Evolutionary conservation across 257 asterid species (phyloP), one percentile per base, ranked within the genome.

Genomic region (Petunia secreta): DNA sequence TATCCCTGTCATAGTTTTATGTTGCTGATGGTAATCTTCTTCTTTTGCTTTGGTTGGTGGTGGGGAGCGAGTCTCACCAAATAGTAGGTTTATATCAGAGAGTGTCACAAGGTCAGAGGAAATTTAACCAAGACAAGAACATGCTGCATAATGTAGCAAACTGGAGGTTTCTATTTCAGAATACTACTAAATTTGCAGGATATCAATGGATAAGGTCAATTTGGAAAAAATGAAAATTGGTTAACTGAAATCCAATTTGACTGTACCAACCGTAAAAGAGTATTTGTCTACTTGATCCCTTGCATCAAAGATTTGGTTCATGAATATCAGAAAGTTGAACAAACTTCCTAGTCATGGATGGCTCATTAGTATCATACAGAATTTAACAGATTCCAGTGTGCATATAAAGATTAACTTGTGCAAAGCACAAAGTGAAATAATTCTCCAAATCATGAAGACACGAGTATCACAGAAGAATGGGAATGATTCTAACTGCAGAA

Each of bases 11-110:
- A 69, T 44, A 69, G 8, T 16, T 46, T 44, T 44, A 63, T 8
- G 43, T 36, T 63, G 67, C 67, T 9, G n/a, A 4, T 15, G n/a
- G n/a, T 6, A 36, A 38, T 8, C 43, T 36, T 38, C 1, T 9
- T 34, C 43, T 9, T 60, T 63, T 63, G 68, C 10, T 63, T 63
- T 63, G 68, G 68, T 63, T 63, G 8, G n/a, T 63, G 68, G 68
- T 13, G 68, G 15, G 68, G 43, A 36, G 0, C 3, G 41, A n/a
- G 3, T 9, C 68, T 63, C 68, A 63, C 43, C 2, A n/a, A 63
- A 63, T 63, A 36, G n/a, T 3, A 36, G 40, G 68, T 63, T 63
- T 63, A 8, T 3, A 63, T 63, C 15, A 63, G 38, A 63, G 8
- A 63, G 68, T 36, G 43, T 10, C 43, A 34, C 15, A 63, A 43